These are phyloP conservation scores for Rosellinia necatrix DNA, from an alignment of 2,329 filamentous ascomycete genomes.

Conservation along the genomic window DNA sequence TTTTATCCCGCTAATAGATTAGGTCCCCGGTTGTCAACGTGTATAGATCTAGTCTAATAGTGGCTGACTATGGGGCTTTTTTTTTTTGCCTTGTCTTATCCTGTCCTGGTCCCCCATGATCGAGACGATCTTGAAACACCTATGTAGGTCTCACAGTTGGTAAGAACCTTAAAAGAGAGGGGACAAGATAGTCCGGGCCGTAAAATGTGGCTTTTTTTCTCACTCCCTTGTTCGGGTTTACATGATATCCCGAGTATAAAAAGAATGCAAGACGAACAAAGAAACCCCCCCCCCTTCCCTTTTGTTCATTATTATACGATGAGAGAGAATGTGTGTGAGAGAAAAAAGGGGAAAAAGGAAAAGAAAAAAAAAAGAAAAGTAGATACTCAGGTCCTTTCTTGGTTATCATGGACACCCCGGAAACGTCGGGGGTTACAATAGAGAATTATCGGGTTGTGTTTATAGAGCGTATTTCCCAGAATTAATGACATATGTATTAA, in stretches of 20 bases:
- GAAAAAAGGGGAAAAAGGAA: neutral
- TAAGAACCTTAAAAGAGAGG: neutral
- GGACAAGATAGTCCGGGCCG: too few relatives aligned
- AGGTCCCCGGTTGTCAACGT: too few relatives aligned
- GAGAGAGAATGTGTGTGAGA: too few relatives aligned
- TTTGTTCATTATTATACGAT: too few relatives aligned
- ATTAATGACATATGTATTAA: neutral
- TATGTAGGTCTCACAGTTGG: neutral
- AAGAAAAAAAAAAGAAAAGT: neutral
- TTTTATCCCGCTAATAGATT: too few relatives aligned
- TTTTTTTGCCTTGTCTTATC: neutral
- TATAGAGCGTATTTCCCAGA: neutral
- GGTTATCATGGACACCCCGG: neutral
- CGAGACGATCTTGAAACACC: neutral
- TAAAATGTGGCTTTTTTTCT: too few relatives aligned
- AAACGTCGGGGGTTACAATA: neutral
- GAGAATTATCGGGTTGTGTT: neutral
- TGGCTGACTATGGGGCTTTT: neutral
- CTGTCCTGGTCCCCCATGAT: neutral
- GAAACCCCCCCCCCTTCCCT: too few relatives aligned
- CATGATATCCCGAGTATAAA: too few relatives aligned
- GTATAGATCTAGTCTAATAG: too few relatives aligned
- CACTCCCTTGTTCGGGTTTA: too few relatives aligned
- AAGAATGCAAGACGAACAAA: too few relatives aligned
- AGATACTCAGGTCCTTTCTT: neutral